Conservation (phyloP, 2,329 filamentous ascomycete genomes). For the Geosmithia flava region DNA sequence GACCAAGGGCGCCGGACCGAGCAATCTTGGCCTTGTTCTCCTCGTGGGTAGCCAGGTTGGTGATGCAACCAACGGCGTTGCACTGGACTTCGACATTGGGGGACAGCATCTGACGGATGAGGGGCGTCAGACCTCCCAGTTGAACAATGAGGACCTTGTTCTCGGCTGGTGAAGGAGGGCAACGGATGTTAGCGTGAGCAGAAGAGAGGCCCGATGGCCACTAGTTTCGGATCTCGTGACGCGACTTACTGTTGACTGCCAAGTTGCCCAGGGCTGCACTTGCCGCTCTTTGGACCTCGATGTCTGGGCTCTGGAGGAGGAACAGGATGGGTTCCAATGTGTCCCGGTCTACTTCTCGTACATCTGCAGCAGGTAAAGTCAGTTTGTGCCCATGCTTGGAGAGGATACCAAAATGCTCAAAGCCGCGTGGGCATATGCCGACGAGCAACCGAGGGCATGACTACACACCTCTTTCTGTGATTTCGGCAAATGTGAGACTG, state of each 20-base stretch:
- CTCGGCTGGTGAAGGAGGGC: constrained; percentile 52
- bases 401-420: not conserved
- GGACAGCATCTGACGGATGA: constrained; percentile 98
- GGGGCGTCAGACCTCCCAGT: constrained; percentile 75
- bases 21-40: constrained; percentile 99
- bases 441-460: not conserved
- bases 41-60: constrained; percentile 93
- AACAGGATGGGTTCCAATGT: constrained; percentile 94
- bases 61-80: constrained; percentile 98
- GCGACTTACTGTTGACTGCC: constrained; percentile 81
- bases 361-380: constrained; percentile 48
- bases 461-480: constrained; percentile 82
- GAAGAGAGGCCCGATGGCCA: not conserved
- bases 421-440: not conserved
- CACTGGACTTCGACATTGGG: constrained; percentile 97
- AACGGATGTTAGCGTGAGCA: constrained; percentile 10
- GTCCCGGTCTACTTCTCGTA: constrained; percentile 86
- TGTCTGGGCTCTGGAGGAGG: constrained; percentile 86
- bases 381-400: not conserved
- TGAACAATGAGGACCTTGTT: constrained; percentile 97
- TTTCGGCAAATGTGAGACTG: constrained; percentile 96
- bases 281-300: constrained; percentile 92
- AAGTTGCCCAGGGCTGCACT: constrained; percentile 93
- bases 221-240: not conserved
- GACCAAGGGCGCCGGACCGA: constrained; percentile 81